phyloP scores from a whole-genome alignment of 306 rosid genomes.

The Erythrophleum fordii region DNA sequence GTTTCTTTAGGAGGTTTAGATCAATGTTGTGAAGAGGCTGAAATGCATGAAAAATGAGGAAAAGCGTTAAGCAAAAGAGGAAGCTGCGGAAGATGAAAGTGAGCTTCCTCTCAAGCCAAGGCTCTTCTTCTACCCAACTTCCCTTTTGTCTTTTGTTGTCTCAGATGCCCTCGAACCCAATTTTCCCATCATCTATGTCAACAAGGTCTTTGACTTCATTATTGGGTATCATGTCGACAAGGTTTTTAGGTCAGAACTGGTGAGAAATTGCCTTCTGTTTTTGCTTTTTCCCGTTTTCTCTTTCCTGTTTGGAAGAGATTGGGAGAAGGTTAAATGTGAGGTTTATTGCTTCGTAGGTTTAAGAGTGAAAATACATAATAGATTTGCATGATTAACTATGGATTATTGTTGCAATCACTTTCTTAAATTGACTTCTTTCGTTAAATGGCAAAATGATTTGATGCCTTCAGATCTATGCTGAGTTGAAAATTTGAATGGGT shows the following conservation, averaged over 20 bases:
- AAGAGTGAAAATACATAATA: neutral
- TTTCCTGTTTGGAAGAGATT: neutral
- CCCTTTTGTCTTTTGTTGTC: conserved; percentile 84
- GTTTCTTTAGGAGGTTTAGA: too few relatives aligned
- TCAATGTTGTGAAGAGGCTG: conserved; percentile 72
- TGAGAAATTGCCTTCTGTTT: conserved; percentile 25
- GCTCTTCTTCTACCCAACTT: conserved; percentile 60
- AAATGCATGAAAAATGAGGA: conserved; percentile 57
- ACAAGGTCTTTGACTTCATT: conserved; percentile 84
- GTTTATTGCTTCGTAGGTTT: conserved; percentile 20
- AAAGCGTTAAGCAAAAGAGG: conserved; percentile 6
- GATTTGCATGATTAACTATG: neutral
- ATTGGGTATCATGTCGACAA: conserved; percentile 94
- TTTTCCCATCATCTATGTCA: conserved; percentile 88
- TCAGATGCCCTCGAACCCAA: conserved; percentile 92
- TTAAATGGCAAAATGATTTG: conserved; percentile 30
- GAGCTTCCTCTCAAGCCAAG: conserved; percentile 63
- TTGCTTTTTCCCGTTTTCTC: neutral
- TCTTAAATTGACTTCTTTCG: conserved; percentile 8
- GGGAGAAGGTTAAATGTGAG: neutral
- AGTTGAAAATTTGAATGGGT: conserved; percentile 6
- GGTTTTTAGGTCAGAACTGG: conserved; percentile 97
- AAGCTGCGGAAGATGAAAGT: conserved; percentile 41
- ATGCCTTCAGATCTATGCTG: conserved; percentile 43
- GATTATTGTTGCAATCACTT: conserved; percentile 9